Conservation (phyloP, 768 basidiomycete species). For the Trametes meyenii region DNA sequence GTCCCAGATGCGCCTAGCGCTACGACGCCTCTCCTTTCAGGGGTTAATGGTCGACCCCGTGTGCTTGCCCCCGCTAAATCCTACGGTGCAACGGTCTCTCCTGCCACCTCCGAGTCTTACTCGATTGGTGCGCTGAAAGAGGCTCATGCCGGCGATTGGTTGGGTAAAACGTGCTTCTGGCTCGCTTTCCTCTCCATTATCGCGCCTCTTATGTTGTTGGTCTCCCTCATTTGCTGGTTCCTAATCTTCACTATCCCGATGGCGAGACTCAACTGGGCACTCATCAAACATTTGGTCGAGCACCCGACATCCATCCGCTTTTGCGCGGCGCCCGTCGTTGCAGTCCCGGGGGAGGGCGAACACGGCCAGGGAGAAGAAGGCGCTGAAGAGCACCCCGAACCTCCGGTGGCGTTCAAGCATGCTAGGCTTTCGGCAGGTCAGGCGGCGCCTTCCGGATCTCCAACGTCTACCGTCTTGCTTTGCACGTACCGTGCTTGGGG, state of each 20-base stretch:
- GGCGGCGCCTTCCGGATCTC: constrained; percentile 81
- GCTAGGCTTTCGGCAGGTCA: constrained; percentile 85
- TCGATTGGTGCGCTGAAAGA: constrained; percentile 23
- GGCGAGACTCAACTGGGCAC: constrained; percentile 97
- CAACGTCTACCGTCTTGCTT: constrained; percentile 84
- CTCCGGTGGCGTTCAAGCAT: constrained; percentile 68
- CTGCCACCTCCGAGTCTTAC: constrained; percentile 28
- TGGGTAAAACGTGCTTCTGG: constrained; percentile 86
- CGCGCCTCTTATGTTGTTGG: constrained; percentile 85
- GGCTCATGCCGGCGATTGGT: constrained; percentile 44
- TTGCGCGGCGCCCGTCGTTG: constrained; percentile 82
- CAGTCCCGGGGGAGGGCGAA: constrained; percentile 43
- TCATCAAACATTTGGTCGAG: constrained; percentile 78
- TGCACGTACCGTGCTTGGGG: constrained; percentile 95
- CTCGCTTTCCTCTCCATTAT: constrained; percentile 72
- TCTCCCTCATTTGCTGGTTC: constrained; percentile 93
- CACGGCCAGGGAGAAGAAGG: constrained; percentile 16
- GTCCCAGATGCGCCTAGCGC: constrained; percentile 41
- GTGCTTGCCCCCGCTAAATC: constrained; percentile 49
- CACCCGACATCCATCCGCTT: constrained; percentile 89
- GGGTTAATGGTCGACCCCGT: constrained; percentile 25
- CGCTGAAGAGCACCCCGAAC: constrained; percentile 24
- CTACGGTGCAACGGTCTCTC: constrained; percentile 61
- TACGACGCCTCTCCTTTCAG: constrained; percentile 49
- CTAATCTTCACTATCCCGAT: constrained; percentile 95